phyloP scores from a whole-genome alignment of 495 filamentous ascomycete genomes.

The Cairneyella variabilis region DNA sequence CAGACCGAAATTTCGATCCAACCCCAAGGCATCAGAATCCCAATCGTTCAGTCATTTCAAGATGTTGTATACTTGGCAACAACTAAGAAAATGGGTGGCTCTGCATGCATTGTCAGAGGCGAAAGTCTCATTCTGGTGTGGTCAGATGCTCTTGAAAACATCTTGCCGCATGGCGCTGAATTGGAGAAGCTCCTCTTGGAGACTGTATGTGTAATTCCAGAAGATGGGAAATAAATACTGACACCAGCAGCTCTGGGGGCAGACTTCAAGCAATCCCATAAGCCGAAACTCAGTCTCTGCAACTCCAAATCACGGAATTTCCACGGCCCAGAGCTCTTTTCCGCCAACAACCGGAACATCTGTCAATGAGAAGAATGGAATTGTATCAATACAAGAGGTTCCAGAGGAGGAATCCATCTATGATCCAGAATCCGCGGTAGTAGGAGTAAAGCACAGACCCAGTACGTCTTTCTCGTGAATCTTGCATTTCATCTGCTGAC shows the following conservation, averaged over 20 bases:
- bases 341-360: background rate
- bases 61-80: slow-evolving; percentile 15
- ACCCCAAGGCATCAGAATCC: slow-evolving; percentile 28
- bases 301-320: background rate
- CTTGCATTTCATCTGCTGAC: background rate
- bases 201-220: slow-evolving; percentile 1
- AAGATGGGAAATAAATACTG: background rate
- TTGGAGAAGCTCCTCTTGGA: slow-evolving; percentile 29
- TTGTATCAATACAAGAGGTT: no score
- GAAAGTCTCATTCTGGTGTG: slow-evolving; percentile 37
- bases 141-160: slow-evolving; percentile 34
- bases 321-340: background rate
- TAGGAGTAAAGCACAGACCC: background rate
- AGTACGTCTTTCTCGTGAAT: background rate
- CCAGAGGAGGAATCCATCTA: background rate
- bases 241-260: slow-evolving; percentile 18
- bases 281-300: background rate
- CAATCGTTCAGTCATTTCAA: slow-evolving; percentile 30
- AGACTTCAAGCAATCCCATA: background rate
- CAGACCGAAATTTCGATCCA: slow-evolving; percentile 32
- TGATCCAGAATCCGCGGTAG: background rate
- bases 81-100: slow-evolving; percentile 26
- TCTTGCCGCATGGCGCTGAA: slow-evolving; percentile 32
- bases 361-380: background rate
- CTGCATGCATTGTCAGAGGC: slow-evolving; percentile 30